These are phyloP conservation scores for Ustilago trichophora DNA, from an alignment of 1,284 basidiomycete species.

Conservation along the genomic window DNA sequence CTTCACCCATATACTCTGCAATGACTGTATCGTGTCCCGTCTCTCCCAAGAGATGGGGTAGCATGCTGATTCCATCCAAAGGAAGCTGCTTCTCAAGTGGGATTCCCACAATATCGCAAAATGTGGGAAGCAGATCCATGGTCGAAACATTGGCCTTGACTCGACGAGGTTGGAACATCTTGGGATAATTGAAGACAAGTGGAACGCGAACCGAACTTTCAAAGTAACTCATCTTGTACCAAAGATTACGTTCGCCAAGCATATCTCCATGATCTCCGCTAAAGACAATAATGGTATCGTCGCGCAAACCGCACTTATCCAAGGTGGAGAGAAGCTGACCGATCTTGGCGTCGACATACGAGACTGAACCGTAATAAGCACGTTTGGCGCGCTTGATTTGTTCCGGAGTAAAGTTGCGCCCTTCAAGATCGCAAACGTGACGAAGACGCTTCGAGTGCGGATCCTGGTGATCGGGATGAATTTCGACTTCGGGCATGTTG, in stretches of 20 bases:
- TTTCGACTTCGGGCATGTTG: constrained; percentile 40
- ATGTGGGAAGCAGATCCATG: constrained; percentile 37
- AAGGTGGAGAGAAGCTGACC: constrained; percentile 24
- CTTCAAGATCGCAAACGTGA: constrained; percentile 36
- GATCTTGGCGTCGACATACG: constrained; percentile 38
- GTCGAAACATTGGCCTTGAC: constrained; percentile 39
- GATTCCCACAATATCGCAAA: constrained; percentile 33
- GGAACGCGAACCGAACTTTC: constrained; percentile 42
- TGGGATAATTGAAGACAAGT: constrained; percentile 38
- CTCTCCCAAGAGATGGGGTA: constrained; percentile 25
- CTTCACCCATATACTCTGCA: constrained; percentile 41
- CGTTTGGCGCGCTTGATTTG: constrained; percentile 41
- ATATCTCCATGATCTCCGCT: constrained; percentile 41
- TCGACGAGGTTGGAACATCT: constrained; percentile 25
- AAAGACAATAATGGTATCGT: constrained; percentile 35
- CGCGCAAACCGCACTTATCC: constrained; percentile 32
- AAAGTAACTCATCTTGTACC: constrained; percentile 48
- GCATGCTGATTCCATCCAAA: constrained; percentile 33
- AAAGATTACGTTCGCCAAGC: constrained; percentile 34
- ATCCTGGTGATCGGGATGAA: constrained; percentile 26
- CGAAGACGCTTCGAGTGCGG: constrained; percentile 40
- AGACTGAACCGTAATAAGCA: constrained; percentile 37
- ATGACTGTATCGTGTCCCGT: constrained; percentile 33
- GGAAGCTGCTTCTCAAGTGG: constrained; percentile 29
- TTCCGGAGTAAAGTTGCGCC: constrained; percentile 27